A percentile compares a stretch with the other conserved stretches of the same genome.
Evolutionary conservation across 176 grass and related monocot species (phyloP).

Genomic region (Areca catechu): DNA sequence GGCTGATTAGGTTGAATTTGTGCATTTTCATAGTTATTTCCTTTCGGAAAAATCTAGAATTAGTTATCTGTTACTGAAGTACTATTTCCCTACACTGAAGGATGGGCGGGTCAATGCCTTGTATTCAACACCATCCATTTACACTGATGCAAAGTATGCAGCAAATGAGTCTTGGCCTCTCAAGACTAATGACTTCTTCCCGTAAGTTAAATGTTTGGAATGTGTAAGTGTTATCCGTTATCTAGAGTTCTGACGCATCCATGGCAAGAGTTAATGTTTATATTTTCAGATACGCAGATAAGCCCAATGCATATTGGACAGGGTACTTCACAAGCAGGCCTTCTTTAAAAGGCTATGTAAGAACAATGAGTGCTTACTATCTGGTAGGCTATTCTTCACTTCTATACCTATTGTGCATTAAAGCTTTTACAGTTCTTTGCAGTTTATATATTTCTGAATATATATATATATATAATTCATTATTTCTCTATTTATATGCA

Average conservation of each 20-base stretch:
- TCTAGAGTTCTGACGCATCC: too few species aligned
- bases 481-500: background rate
- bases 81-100: slow-evolving; percentile 26
- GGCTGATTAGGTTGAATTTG: too few species aligned
- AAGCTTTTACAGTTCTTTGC: background rate
- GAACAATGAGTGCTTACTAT: slow-evolving; percentile 84
- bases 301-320: slow-evolving; percentile 90
- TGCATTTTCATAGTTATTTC: background rate
- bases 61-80: background rate
- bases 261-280: slow-evolving; percentile 13
- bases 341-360: slow-evolving; percentile 68
- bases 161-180: slow-evolving; percentile 74
- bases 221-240: background rate
- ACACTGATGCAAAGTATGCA: slow-evolving; percentile 91
- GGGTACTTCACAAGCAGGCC: slow-evolving; percentile 97
- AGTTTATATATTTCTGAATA: background rate
- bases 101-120: slow-evolving; percentile 93
- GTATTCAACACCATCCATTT: slow-evolving; percentile 97
- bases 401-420: too few species aligned
- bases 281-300: slow-evolving; percentile 78
- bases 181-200: slow-evolving; percentile 94
- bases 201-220: slow-evolving; percentile 41
- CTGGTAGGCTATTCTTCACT: slow-evolving; percentile 28
- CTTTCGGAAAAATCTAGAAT: background rate
- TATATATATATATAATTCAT: background rate